Evolutionary conservation across 1,139 yeast species (phyloP).

Genomic region (Lodderomyces oxycetoniae): DNA sequence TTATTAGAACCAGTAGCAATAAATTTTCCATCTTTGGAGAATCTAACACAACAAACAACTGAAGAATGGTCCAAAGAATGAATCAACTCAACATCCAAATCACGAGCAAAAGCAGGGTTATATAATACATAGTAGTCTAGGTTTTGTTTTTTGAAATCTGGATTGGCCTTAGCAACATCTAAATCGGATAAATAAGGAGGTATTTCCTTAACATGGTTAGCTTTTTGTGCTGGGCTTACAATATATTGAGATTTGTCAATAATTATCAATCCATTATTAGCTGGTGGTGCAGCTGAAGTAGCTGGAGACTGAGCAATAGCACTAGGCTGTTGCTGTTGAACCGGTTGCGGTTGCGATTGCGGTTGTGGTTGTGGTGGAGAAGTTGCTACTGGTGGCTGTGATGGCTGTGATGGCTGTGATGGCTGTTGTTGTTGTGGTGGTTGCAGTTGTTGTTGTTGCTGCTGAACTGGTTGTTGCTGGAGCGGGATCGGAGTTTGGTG

Average conservation of each 20-base stretch:
- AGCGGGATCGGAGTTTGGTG: constrained; percentile 15
- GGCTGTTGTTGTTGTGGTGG: constrained; percentile 6
- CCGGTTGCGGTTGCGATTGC: constrained; percentile 14
- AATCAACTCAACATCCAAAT: constrained; percentile 80
- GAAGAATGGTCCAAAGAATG: constrained; percentile 89
- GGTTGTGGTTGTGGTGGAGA: constrained; percentile 10
- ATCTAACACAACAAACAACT: constrained; percentile 94
- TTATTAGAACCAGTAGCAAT: constrained; percentile 97
- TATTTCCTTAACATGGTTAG: constrained; percentile 64
- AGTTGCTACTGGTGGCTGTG: constrained; percentile 7
- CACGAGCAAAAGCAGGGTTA: constrained; percentile 72
- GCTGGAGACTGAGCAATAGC: constrained; percentile 14
- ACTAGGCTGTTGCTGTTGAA: constrained; percentile 20
- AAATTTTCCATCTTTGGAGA: constrained; percentile 86
- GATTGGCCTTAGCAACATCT: constrained; percentile 74
- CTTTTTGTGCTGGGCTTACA: constrained; percentile 40
- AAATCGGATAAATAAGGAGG: constrained; percentile 80
- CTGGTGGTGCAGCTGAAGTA: constrained; percentile 19
- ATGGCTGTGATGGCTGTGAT: constrained; percentile 8
- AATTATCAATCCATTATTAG: constrained; percentile 34
- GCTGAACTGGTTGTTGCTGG: constrained; percentile 23
- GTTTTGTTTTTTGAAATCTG: constrained; percentile 76
- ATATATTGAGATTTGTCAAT: constrained; percentile 42
- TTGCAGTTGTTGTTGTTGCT: constrained; percentile 16
- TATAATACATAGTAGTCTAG: constrained; percentile 86